These are phyloP conservation scores for Berkeleyomyces basicola DNA, from an alignment of 2,329 filamentous ascomycete genomes.

Conservation along the genomic window DNA sequence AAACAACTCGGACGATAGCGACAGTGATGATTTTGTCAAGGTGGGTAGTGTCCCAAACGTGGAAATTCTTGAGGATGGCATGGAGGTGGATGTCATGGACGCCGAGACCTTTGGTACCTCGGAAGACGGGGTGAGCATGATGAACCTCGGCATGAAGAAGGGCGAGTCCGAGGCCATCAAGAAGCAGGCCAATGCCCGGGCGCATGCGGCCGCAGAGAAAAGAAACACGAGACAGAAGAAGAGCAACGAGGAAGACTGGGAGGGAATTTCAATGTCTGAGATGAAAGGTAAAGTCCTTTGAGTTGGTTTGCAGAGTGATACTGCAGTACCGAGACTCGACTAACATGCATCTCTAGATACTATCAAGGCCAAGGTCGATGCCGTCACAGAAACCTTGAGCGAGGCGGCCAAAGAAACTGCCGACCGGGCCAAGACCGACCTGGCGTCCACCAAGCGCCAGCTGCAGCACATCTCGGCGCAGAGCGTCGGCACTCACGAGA, in stretches of 20 bases:
- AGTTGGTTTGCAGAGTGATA: not conserved
- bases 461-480: not conserved
- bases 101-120: constrained; percentile 9
- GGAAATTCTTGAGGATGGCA: constrained; percentile 7
- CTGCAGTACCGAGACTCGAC: not conserved
- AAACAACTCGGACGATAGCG: constrained; percentile 3
- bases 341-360: not conserved
- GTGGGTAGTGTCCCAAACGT: not conserved
- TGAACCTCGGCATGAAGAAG: constrained; percentile 1
- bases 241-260: not conserved
- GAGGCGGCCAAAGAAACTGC: constrained; percentile 4
- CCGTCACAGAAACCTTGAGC: constrained; percentile 1
- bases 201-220: not conserved
- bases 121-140: constrained; percentile 7
- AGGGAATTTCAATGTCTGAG: constrained; percentile 7
- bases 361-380: constrained; percentile 4
- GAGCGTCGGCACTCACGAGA: constrained; percentile 1
- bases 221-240: not conserved
- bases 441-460: not conserved
- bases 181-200: constrained; percentile 4
- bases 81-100: constrained; percentile 10
- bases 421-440: not conserved
- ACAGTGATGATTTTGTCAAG: constrained; percentile 4
- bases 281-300: constrained; percentile 6
- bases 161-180: constrained; percentile 7